Evolutionary conservation across 2,329 filamentous ascomycete species (phyloP).

Genomic region (Celoporthe dispersa): DNA sequence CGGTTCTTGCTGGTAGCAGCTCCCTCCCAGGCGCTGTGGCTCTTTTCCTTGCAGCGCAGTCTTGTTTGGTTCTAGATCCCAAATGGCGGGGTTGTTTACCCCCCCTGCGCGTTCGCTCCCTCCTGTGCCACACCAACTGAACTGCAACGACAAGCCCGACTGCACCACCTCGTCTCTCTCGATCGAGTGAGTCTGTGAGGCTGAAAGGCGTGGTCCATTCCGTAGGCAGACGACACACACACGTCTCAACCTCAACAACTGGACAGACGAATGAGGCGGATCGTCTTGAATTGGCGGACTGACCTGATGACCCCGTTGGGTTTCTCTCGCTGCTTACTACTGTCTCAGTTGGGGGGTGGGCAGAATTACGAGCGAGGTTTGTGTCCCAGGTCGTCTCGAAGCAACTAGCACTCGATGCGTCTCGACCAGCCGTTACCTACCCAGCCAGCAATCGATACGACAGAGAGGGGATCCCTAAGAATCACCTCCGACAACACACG

Average conservation of each 20-base stretch:
- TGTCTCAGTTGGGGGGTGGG: background rate
- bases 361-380: background rate
- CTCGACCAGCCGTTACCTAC: background rate
- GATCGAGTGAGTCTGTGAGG: background rate
- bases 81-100: constrained; percentile 10
- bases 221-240: background rate
- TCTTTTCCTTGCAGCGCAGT: background rate
- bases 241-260: background rate
- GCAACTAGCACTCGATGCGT: background rate
- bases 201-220: background rate
- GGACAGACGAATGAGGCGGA: background rate
- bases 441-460: background rate
- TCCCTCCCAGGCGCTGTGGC: background rate
- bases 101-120: constrained; percentile 16
- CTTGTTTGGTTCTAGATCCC: background rate
- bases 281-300: background rate
- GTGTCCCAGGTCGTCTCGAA: background rate
- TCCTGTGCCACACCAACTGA: constrained; percentile 14
- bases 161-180: background rate
- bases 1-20: background rate
- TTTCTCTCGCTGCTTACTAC: background rate
- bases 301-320: background rate
- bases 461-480: background rate
- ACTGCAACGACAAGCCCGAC: constrained; percentile 11
- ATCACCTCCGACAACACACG: background rate